Evolutionary conservation across 257 asterid genomes (phyloP), one percentile per base, ranked within the genome.

Genomic region (Eucommia ulmoides): DNA sequence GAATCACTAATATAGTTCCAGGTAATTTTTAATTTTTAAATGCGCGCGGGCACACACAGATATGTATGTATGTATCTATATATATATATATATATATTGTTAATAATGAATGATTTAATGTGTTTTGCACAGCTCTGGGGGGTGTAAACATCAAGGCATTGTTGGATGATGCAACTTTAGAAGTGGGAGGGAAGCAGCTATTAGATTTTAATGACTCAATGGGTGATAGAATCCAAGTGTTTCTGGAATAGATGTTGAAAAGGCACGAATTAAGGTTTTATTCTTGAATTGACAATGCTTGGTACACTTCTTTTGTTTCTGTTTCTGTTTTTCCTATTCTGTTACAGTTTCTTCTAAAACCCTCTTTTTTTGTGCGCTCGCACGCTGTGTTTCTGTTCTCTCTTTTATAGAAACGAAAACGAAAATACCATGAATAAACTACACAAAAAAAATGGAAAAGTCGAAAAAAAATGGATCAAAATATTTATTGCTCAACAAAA

Each of bases 191-290:
- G 50, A 81, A 81, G 77, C 79, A 65, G 66, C 68, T 88, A 49
- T 57, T 88, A 12, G 97, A 88, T 77, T 88, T 81, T 50, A 72
- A 68, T 19, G 97, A 88, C 69, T 33, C 76, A 29, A 70, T 65
- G 83, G 97, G 95, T 12, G 97, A 88, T 66, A 73, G 95, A 49
- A 84, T 88, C 62, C 97, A 81, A 72, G 82, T 88, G 23, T 74
- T 88, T 56, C 68, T 88, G 60, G 95, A 84, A 77, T 81, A 65
- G 71, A 45, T 33, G n/a, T n/a, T n/a, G n/a, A n/a, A n/a, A n/a
- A n/a, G n/a, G n/a, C n/a, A n/a, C n/a, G n/a, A n/a, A n/a, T n/a
- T n/a, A n/a, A n/a, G n/a, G n/a, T n/a, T n/a, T n/a, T n/a, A n/a
- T n/a, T n/a, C n/a, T n/a, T n/a, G n/a, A n/a, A n/a, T n/a, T n/a